A percentile compares a stretch with the other conserved stretches of the same genome.
Conservation (phyloP, 805 yeast species). For the Kuraishia borneana region DNA sequence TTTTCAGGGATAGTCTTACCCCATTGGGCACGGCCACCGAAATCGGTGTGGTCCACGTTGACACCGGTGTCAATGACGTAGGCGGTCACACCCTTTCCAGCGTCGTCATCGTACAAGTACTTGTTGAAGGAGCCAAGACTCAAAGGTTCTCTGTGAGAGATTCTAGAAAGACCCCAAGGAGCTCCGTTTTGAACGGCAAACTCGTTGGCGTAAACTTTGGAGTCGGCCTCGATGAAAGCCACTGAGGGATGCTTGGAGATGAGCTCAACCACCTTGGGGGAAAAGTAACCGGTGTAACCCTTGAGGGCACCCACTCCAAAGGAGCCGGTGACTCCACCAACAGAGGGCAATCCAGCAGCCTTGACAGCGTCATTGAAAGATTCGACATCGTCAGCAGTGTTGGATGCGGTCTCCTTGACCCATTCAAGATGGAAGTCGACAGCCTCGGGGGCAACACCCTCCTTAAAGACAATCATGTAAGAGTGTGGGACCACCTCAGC, state of each 20-base stretch:
- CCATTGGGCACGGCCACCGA: slow-evolving; percentile 78
- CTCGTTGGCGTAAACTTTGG: slow-evolving; percentile 53
- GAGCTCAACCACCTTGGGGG: slow-evolving; percentile 60
- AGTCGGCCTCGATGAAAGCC: slow-evolving; percentile 60
- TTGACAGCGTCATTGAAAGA: slow-evolving; percentile 26
- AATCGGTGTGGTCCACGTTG: slow-evolving; percentile 62
- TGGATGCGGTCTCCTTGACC: slow-evolving; percentile 44
- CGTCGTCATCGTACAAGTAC: slow-evolving; percentile 60
- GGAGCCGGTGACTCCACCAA: slow-evolving; percentile 48
- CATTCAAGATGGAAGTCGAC: slow-evolving; percentile 56
- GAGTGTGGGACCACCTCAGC: slow-evolving; percentile 52
- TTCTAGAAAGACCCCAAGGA: slow-evolving; percentile 91
- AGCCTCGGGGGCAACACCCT: slow-evolving; percentile 39
- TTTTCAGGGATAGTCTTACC: slow-evolving; percentile 72
- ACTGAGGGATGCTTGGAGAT: slow-evolving; percentile 48
- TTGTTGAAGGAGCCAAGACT: slow-evolving; percentile 61
- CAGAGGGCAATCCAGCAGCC: slow-evolving; percentile 14
- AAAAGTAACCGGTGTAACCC: slow-evolving; percentile 85
- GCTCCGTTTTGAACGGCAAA: slow-evolving; percentile 69
- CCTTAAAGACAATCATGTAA: slow-evolving; percentile 81
- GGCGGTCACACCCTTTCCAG: slow-evolving; percentile 77
- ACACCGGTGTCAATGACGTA: slow-evolving; percentile 90
- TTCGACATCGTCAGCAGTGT: slow-evolving; percentile 15
- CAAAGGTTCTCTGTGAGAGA: slow-evolving; percentile 69
- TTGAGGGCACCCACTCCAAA: slow-evolving; percentile 49